Base-by-base conservation (phyloP, 148 eudicot genomes). In the Polygonum aviculare region DNA sequence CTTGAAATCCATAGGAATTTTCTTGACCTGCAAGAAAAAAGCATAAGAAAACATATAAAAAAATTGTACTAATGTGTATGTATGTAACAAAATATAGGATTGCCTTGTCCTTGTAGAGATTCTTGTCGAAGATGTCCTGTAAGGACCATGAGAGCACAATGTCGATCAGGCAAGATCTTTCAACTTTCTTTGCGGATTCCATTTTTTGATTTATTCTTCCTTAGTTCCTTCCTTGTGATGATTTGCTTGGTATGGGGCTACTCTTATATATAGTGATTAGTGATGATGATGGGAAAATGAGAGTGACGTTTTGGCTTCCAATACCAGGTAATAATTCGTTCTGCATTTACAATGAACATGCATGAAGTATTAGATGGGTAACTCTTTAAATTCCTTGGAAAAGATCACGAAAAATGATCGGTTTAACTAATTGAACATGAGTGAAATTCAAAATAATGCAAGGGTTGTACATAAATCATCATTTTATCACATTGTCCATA, bases 21-120 rank as follows among this genome's bases (percentile, higher is more conserved):
- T 65, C 44, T 36, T 65, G 44, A 65, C 44, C 71, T 36, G 18
- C 79, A 91, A 75, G 4, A 2, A 15, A 5, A 31, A 26, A 12
- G 0, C 8, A 12, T 22, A 60, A 21, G 36, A 21, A 26, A 21
- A 60, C 1, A 26, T 26, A 26, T 2, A 1, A 2, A 21, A 4
- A 22, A 22, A n/a, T n/a, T n/a, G 3, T 57, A 21, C 3, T 0
- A 16, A 57, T 3, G 12, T 57, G 14, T 7, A 7, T 12, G 12
- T 50, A n/a, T 21, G 31, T 26, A 26, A 26, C 31, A 26, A 5
- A 3, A 26, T 26, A 62, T 62, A 12, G 33, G 35, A 15, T 36
- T 65, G 35, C 71, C 71, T 65, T 35, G 5, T 65, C 33, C 35
- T 65, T 65, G 71, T 65, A 65, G 71, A 35, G 44, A 65, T 65